These are phyloP conservation scores for Entamoeba invadens DNA, from an alignment of 208 protist genomes.

Conservation along the genomic window DNA sequence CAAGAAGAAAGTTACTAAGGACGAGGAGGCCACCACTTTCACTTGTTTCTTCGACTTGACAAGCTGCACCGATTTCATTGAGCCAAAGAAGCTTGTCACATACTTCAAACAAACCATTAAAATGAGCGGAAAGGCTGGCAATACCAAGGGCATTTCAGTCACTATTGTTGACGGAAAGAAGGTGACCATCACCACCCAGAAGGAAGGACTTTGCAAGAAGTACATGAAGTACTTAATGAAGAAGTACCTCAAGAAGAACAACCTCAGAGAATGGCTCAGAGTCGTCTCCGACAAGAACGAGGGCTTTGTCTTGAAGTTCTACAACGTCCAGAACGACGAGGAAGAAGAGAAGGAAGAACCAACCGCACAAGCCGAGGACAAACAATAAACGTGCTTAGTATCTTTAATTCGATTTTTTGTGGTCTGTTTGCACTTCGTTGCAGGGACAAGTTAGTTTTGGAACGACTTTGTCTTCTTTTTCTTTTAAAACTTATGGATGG, in stretches of 20 bases:
- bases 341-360: neutral
- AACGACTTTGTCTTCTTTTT: no score
- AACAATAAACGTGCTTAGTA: no score
- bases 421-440: no score
- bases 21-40: neutral
- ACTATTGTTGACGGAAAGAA: neutral
- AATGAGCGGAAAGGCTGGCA: neutral
- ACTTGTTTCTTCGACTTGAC: neutral
- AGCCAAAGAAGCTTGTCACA: neutral
- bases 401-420: no score
- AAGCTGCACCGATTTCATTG: neutral
- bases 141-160: neutral
- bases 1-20: neutral
- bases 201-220: conserved; percentile 1
- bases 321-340: conserved; percentile 2
- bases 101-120: neutral
- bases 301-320: conserved; percentile 13
- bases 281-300: conserved; percentile 13
- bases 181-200: neutral
- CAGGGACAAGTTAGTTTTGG: no score
- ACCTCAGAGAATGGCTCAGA: conserved; percentile 15
- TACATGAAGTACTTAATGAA: conserved; percentile 26
- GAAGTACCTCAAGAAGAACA: conserved; percentile 14
- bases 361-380: neutral
- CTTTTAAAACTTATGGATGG: no score